These are phyloP conservation scores for Oryza brachyantha DNA, from an alignment of 176 grass and related monocot species.

Conservation along the genomic window DNA sequence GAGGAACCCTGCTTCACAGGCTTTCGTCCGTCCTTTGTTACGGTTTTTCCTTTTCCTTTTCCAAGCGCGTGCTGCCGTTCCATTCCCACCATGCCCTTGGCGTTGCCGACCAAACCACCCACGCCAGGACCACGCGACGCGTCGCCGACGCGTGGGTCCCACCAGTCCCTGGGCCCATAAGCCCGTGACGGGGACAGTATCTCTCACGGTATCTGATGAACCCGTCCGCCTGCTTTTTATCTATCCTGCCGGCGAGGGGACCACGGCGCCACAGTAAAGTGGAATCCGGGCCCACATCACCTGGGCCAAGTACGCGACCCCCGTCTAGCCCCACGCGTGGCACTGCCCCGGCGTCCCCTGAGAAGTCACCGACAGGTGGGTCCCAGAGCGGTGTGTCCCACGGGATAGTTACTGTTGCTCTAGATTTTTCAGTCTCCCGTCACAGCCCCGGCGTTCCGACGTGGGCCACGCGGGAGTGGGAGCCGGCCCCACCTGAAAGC, in stretches of 20 bases:
- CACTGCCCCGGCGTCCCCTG: accelerated
- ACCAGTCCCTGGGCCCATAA: background rate
- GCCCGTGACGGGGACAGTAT: background rate
- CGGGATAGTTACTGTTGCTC: accelerated
- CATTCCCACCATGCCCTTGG: background rate
- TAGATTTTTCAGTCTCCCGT: background rate
- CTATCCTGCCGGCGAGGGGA: slow-evolving; percentile 1
- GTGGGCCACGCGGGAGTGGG: background rate
- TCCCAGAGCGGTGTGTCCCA: accelerated
- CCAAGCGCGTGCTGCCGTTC: background rate
- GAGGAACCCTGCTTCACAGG: no score
- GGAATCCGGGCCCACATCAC: no score
- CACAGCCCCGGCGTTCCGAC: background rate
- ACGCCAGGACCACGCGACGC: background rate
- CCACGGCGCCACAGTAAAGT: background rate
- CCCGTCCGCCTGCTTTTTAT: background rate
- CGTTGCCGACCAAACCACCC: background rate
- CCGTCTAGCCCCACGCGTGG: background rate
- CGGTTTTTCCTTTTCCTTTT: no score
- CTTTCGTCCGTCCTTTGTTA: background rate
- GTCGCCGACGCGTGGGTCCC: background rate
- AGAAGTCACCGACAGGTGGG: background rate
- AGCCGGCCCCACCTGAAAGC: background rate
- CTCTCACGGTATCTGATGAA: background rate
- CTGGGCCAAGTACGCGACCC: background rate